Conservation (phyloP, 1,284 basidiomycete genomes). For the Singerocomus inundabilis region DNA sequence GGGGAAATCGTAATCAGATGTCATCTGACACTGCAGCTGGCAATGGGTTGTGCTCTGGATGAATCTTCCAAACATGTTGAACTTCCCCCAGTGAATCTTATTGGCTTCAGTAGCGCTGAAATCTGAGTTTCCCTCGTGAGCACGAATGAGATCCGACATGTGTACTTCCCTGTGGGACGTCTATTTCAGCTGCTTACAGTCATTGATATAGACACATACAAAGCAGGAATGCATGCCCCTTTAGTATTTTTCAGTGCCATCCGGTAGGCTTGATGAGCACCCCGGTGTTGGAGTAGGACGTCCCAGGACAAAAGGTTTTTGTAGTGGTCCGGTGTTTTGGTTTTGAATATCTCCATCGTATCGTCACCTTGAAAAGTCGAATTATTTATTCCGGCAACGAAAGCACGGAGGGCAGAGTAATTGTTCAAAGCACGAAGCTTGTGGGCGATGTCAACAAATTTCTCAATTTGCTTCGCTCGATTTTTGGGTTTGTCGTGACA, state of each 20-base stretch:
- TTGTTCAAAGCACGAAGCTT: conserved; percentile 70
- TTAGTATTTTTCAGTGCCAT: conserved; percentile 76
- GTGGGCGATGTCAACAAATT: conserved; percentile 73
- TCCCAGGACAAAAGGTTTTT: conserved; percentile 78
- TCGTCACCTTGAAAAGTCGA: conserved; percentile 69
- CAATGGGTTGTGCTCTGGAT: conserved; percentile 67
- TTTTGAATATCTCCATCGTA: conserved; percentile 65
- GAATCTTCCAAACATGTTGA: conserved; percentile 79
- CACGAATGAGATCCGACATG: conserved; percentile 73
- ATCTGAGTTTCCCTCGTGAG: conserved; percentile 75
- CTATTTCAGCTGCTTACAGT: conserved; percentile 13
- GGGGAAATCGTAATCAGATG: conserved; percentile 55
- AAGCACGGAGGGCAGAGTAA: conserved; percentile 76
- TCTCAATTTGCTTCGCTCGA: conserved; percentile 72
- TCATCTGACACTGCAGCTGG: conserved; percentile 65
- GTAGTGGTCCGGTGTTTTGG: conserved; percentile 57
- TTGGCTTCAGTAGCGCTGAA: conserved; percentile 53
- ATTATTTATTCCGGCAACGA: conserved; percentile 80
- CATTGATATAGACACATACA: conserved; percentile 47
- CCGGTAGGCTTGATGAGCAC: conserved; percentile 76
- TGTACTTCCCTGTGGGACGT: conserved; percentile 70
- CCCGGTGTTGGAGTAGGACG: conserved; percentile 65
- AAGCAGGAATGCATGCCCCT: conserved; percentile 76
- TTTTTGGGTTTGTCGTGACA: conserved; percentile 69
- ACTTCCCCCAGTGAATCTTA: conserved; percentile 84